phyloP scores from a whole-genome alignment of 345 rosid species.

The Arabis alpina region DNA sequence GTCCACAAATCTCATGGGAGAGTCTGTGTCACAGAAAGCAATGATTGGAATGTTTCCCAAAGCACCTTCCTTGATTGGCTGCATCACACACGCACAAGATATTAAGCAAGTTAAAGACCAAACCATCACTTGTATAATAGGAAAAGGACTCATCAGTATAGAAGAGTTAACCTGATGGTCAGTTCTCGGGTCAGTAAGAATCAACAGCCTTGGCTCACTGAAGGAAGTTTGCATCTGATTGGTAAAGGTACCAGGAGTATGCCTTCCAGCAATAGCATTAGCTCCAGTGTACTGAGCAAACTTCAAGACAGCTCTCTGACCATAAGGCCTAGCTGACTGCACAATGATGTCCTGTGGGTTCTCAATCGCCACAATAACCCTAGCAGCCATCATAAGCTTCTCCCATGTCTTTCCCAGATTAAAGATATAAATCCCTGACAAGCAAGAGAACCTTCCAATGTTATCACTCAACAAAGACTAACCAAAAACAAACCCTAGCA shows the following conservation, averaged over 20 bases:
- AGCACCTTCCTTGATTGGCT: constrained; percentile 98
- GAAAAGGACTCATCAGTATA: not conserved
- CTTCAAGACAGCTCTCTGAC: constrained; percentile 94
- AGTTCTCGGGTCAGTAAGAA: constrained; percentile 96
- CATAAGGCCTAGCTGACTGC: constrained; percentile 96
- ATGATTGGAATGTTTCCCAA: constrained; percentile 95
- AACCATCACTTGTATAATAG: not conserved
- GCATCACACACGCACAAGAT: constrained; percentile 31
- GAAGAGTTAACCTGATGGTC: constrained; percentile 76
- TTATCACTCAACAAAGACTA: not conserved
- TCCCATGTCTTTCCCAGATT: constrained; percentile 97
- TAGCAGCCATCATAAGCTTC: constrained; percentile 81
- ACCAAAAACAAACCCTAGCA: not conserved
- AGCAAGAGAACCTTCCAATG: no score
- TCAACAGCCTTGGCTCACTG: constrained; percentile 83
- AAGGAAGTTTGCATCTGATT: constrained; percentile 92
- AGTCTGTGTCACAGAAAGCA: constrained; percentile 96
- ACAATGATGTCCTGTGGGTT: constrained; percentile 93
- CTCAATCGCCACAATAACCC: constrained; percentile 86
- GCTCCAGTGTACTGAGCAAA: constrained; percentile 95
- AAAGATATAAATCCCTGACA: constrained; percentile 78
- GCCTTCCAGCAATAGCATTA: constrained; percentile 98
- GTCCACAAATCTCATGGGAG: constrained; percentile 91
- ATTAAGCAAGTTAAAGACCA: not conserved
- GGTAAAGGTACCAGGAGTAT: constrained; percentile 98